These are phyloP conservation scores for Miscanthus lutarioriparius DNA, from an alignment of 176 grass and related monocot species.

Conservation along the genomic window DNA sequence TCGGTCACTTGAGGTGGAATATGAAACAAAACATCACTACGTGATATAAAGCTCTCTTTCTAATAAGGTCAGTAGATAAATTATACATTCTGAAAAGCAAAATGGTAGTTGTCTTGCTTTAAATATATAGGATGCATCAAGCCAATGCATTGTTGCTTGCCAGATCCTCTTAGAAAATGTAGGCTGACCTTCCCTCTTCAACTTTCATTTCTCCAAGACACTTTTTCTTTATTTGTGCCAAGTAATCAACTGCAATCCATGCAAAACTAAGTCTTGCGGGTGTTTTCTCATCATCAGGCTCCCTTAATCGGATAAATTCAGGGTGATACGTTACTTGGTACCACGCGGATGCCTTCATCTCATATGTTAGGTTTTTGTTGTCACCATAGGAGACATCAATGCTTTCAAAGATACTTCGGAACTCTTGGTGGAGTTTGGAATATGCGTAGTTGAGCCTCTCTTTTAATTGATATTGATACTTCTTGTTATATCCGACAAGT, in stretches of 20 bases:
- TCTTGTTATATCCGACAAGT: constrained; percentile 51
- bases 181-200: constrained; percentile 35
- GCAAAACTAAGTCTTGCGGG: constrained; percentile 68
- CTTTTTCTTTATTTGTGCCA: constrained; percentile 66
- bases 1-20: background rate
- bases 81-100: background rate
- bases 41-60: background rate
- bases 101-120: background rate
- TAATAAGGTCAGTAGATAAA: background rate
- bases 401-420: constrained; percentile 53
- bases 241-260: constrained; percentile 79
- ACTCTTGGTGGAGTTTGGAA: constrained; percentile 50
- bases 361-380: constrained; percentile 48
- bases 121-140: background rate
- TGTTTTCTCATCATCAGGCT: constrained; percentile 33
- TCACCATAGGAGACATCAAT: constrained; percentile 34
- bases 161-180: constrained; percentile 54
- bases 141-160: background rate
- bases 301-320: constrained; percentile 48
- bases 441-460: constrained; percentile 77
- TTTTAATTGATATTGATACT: constrained; percentile 63
- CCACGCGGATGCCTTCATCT: constrained; percentile 79
- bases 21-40: no score
- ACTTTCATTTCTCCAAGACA: constrained; percentile 19
- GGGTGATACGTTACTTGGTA: constrained; percentile 89